phyloP scores from a whole-genome alignment of 345 rosid genomes.

The Eucalyptus regnans region DNA sequence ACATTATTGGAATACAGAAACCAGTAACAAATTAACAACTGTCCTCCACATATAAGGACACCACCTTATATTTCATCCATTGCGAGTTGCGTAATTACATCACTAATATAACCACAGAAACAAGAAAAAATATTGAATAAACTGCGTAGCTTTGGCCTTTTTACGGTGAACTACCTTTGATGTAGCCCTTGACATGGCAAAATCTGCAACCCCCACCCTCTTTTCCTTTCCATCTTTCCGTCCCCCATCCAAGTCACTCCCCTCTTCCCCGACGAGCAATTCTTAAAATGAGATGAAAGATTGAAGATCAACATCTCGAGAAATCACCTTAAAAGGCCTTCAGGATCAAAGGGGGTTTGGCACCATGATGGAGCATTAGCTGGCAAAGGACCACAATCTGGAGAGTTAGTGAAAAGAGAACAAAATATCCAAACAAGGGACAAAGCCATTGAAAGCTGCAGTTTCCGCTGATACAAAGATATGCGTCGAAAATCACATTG shows the following conservation, averaged over 20 bases:
- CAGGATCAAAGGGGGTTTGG: slow-evolving; percentile 84
- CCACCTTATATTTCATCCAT: not conserved
- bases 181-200: not conserved
- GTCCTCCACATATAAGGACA: not conserved
- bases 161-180: too few relatives aligned
- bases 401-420: slow-evolving; percentile 19
- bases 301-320: not conserved
- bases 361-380: slow-evolving; percentile 85
- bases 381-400: slow-evolving; percentile 53
- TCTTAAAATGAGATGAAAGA: not conserved
- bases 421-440: too few relatives aligned
- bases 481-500: too few relatives aligned
- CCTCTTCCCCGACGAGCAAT: not conserved
- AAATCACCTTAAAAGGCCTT: slow-evolving; percentile 70
- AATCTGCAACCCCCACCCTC: not conserved
- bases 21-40: not conserved
- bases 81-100: not conserved
- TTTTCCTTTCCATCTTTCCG: not conserved
- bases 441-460: too few relatives aligned
- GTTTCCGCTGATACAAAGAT: too few relatives aligned
- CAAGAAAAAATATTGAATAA: not conserved
- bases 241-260: not conserved
- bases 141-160: not conserved
- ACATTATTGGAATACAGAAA: not conserved
- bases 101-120: not conserved